phyloP scores from a whole-genome alignment of 176 grass and related monocot species.

The Panicum miliaceum region DNA sequence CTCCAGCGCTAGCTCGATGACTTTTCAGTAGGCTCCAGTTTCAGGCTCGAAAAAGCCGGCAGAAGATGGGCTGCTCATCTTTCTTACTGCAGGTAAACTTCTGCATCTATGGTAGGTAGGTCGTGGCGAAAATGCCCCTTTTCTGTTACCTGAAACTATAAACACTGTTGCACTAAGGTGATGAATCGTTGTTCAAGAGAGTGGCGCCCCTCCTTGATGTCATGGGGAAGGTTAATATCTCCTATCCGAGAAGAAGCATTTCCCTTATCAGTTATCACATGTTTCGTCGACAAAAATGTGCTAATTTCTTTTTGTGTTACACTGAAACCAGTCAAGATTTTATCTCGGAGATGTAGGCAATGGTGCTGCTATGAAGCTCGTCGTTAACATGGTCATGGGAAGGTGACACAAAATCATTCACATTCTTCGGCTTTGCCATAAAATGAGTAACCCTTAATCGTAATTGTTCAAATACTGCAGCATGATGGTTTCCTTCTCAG shows the following conservation, averaged over 20 bases:
- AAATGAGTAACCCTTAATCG: neutral
- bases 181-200: conserved; percentile 68
- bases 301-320: conserved; percentile 28
- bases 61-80: conserved; percentile 90
- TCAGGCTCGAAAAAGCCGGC: conserved; percentile 96
- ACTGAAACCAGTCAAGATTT: conserved; percentile 71
- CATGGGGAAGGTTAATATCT: conserved; percentile 77
- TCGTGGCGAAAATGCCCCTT: neutral
- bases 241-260: conserved; percentile 24
- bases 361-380: conserved; percentile 91
- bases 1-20: conserved; percentile 30
- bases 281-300: neutral
- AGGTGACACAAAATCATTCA: conserved; percentile 56
- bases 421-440: conserved; percentile 2
- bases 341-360: conserved; percentile 89
- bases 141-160: conserved; percentile 38
- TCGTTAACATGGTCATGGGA: conserved; percentile 99
- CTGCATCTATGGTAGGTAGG: conserved; percentile 9
- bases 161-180: conserved; percentile 56
- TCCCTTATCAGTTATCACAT: neutral
- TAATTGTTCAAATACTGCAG: conserved; percentile 49
- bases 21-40: conserved; percentile 90
- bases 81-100: conserved; percentile 80
- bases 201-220: conserved; percentile 78
- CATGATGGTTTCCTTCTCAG: conserved; percentile 97